Conservation (phyloP, 2,329 filamentous ascomycete species). For the Pleoardoris graminearum region DNA sequence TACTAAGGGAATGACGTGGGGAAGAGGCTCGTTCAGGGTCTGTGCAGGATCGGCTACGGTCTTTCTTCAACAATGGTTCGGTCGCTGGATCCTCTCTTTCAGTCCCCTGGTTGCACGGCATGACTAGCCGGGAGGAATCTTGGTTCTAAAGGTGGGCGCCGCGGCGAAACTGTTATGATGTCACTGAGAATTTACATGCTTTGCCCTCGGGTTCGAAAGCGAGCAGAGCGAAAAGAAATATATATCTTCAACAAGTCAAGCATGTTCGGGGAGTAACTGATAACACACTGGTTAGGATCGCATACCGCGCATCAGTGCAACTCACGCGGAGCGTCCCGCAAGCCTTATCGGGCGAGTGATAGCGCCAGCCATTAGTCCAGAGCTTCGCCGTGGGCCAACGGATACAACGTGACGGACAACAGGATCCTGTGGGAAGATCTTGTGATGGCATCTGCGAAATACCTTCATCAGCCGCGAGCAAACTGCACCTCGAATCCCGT, state of each 20-base stretch:
- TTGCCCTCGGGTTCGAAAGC: too few relatives aligned
- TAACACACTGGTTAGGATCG: neutral
- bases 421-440: conserved; percentile 14
- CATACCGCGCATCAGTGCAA: conserved; percentile 1
- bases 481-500: neutral
- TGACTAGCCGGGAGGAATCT: neutral
- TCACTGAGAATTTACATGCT: neutral
- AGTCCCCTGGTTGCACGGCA: conserved; percentile 7
- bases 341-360: conserved; percentile 4
- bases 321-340: conserved; percentile 2
- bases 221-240: too few relatives aligned
- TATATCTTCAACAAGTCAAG: neutral
- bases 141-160: too few relatives aligned
- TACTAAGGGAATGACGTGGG: conserved; percentile 34
- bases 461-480: neutral
- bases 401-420: neutral
- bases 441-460: conserved; percentile 10
- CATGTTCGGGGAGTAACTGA: neutral
- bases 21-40: conserved; percentile 22
- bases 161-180: neutral
- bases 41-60: conserved; percentile 15
- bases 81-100: conserved; percentile 28
- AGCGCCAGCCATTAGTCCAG: neutral
- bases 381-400: neutral
- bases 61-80: conserved; percentile 27